These are phyloP conservation scores for Fusarium sp. DNA, from an alignment of 2,329 filamentous ascomycete species.

Conservation along the genomic window DNA sequence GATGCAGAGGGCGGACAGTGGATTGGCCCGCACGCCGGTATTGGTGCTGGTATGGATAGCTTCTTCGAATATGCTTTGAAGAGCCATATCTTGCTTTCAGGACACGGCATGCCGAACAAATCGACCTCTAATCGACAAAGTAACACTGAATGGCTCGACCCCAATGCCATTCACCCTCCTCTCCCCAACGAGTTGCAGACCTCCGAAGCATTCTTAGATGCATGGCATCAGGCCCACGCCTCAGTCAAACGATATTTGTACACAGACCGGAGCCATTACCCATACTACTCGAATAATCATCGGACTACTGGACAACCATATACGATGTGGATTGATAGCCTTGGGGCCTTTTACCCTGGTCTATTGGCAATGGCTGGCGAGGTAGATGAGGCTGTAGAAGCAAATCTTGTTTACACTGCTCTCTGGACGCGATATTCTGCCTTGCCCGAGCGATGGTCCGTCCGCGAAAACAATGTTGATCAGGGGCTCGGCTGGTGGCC, in stretches of 20 bases:
- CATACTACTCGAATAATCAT: conserved; percentile 93
- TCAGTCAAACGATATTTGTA: conserved; percentile 94
- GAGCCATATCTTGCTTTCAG: conserved; percentile 89
- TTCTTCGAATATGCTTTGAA: conserved; percentile 99
- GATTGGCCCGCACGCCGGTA: conserved; percentile 90
- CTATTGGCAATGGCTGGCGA: conserved; percentile 88
- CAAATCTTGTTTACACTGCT: conserved; percentile 90
- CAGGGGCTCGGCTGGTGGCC: conserved; percentile 94
- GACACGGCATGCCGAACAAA: conserved; percentile 70
- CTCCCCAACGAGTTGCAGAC: conserved; percentile 75
- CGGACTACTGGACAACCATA: conserved; percentile 87
- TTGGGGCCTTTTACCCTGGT: conserved; percentile 95
- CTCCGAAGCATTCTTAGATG: conserved; percentile 80
- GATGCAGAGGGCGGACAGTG: conserved; percentile 92
- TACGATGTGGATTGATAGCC: conserved; percentile 94
- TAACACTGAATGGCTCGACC: conserved; percentile 67
- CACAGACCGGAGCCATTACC: conserved; percentile 79
- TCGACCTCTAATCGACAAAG: conserved; percentile 57
- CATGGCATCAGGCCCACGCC: conserved; percentile 87
- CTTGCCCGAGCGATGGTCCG: conserved; percentile 93
- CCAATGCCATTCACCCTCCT: conserved; percentile 71
- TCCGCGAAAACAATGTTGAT: conserved; percentile 85
- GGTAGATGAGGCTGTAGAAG: conserved; percentile 89
- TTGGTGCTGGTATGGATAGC: conserved; percentile 96
- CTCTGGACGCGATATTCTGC: conserved; percentile 96